A percentile compares a stretch with the other conserved stretches of the same genome.
Evolutionary conservation across 2,329 filamentous ascomycete species (phyloP).

Genomic region (Beauveria pseudobassiana): DNA sequence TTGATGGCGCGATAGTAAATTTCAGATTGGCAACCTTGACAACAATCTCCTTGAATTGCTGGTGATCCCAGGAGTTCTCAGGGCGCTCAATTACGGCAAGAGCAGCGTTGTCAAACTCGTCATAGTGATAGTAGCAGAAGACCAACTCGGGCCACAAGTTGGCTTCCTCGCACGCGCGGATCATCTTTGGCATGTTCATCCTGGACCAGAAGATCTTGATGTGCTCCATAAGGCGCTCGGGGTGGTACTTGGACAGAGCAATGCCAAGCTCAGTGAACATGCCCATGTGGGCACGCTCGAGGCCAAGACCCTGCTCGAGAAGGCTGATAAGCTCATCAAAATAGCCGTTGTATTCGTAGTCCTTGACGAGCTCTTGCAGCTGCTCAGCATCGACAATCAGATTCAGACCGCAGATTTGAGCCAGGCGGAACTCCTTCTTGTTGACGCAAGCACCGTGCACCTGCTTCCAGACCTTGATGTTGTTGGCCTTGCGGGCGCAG

Average conservation of each 20-base stretch:
- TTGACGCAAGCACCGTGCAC: conserved; percentile 92
- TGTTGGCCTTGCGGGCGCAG: conserved; percentile 96
- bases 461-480: conserved; percentile 98
- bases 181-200: conserved; percentile 97
- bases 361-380: conserved; percentile 82
- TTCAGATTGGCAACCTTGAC: conserved; percentile 95
- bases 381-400: conserved; percentile 97
- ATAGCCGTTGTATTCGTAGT: conserved; percentile 95
- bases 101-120: conserved; percentile 95
- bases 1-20: conserved; percentile 97
- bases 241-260: conserved; percentile 88
- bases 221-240: conserved; percentile 95
- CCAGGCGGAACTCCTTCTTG: conserved; percentile 98
- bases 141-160: conserved; percentile 96
- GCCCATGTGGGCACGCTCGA: conserved; percentile 90
- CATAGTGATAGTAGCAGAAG: conserved; percentile 97
- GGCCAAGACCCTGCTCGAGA: conserved; percentile 87
- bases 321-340: conserved; percentile 96
- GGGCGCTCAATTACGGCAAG: conserved; percentile 97
- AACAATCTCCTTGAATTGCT: conserved; percentile 98
- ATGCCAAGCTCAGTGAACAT: conserved; percentile 94
- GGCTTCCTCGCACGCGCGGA: conserved; percentile 85
- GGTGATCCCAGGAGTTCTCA: conserved; percentile 97
- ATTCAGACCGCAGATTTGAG: conserved; percentile 97
- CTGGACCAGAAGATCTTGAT: conserved; percentile 97